phyloP scores from a whole-genome alignment of 257 asterid genomes.

The Solanum appendiculatum region DNA sequence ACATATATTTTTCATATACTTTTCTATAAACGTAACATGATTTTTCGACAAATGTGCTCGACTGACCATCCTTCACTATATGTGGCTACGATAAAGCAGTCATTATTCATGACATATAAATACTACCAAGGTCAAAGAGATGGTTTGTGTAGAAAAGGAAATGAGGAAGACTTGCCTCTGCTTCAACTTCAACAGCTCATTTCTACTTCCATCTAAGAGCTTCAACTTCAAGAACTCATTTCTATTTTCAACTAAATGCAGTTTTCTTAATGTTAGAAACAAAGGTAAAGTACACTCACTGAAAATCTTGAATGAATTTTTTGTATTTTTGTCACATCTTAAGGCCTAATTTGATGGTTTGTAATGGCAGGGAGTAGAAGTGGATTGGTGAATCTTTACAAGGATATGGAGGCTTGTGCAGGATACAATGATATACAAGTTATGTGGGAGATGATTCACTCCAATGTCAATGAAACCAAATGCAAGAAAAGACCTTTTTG shows the following conservation, averaged over 20 bases:
- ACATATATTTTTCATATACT: no score
- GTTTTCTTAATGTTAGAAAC: conserved; percentile 12
- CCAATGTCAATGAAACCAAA: conserved; percentile 8
- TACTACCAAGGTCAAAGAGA: neutral
- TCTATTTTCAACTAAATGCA: neutral
- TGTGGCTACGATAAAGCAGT: neutral
- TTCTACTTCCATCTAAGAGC: conserved; percentile 24
- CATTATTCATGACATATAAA: neutral
- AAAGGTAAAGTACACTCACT: conserved; percentile 21
- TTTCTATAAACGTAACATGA: neutral
- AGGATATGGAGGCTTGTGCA: conserved; percentile 59
- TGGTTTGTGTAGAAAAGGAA: conserved; percentile 24
- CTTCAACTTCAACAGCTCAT: conserved; percentile 33
- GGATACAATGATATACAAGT: conserved; percentile 56
- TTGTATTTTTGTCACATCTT: neutral
- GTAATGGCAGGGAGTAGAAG: conserved; percentile 22
- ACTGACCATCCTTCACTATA: neutral
- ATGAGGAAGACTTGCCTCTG: conserved; percentile 26
- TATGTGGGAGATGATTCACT: conserved; percentile 59
- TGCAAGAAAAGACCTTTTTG: conserved; percentile 5
- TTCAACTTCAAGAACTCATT: neutral
- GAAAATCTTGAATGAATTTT: neutral
- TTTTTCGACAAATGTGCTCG: neutral
- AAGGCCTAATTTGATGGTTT: neutral
- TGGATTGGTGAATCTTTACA: conserved; percentile 33